phyloP scores from a whole-genome alignment of 192 early-diverging fungal genomes.

The Podila minutissima region DNA sequence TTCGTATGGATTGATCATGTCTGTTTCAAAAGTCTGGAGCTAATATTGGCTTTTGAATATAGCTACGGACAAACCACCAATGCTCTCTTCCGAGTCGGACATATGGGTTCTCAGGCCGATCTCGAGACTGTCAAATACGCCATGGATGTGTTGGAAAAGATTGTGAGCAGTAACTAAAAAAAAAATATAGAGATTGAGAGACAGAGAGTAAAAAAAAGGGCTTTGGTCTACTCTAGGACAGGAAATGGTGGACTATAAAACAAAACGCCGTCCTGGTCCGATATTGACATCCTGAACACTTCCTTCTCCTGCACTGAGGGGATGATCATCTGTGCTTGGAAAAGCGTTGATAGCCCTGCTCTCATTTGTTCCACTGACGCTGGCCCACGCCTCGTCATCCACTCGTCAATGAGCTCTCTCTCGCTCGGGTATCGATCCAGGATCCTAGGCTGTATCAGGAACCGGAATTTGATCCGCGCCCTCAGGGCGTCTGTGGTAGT shows the following conservation, averaged over 20 bases:
- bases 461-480: slow-evolving; percentile 23
- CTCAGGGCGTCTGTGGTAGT: slow-evolving; percentile 27
- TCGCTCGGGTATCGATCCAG: slow-evolving; percentile 15
- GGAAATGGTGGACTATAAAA: slow-evolving; percentile 13
- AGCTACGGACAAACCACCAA: slow-evolving; percentile 47
- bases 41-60: background rate
- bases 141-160: slow-evolving; percentile 29
- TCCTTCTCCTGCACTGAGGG: background rate
- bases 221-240: background rate
- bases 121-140: slow-evolving; percentile 23
- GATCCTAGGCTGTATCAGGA: slow-evolving; percentile 31
- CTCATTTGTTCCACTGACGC: background rate
- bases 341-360: slow-evolving; percentile 1
- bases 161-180: slow-evolving; percentile 9
- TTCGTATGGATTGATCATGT: background rate
- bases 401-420: slow-evolving; percentile 9
- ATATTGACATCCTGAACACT: slow-evolving; percentile 40
- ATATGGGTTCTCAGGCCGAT: slow-evolving; percentile 45
- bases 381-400: slow-evolving; percentile 11
- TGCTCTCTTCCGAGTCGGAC: slow-evolving; percentile 42
- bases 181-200: background rate
- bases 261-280: slow-evolving; percentile 10
- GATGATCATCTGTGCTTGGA: slow-evolving; percentile 41
- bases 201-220: background rate
- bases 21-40: background rate